phyloP scores from a whole-genome alignment of 2,329 filamentous ascomycete species.

The Helminthosporium solani region DNA sequence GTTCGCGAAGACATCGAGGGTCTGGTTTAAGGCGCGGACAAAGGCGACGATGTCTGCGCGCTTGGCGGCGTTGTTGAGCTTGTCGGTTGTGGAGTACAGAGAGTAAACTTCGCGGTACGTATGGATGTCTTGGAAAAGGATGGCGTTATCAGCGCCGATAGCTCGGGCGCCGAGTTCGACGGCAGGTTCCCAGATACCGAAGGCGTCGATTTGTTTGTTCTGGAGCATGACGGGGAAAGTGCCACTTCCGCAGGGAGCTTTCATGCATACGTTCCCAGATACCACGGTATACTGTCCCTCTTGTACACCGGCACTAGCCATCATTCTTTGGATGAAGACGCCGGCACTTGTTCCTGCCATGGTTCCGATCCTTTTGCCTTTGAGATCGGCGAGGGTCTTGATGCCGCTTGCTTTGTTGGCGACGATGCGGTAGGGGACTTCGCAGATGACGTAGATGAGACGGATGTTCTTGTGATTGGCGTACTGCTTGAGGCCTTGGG shows the following conservation, averaged over 20 bases:
- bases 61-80: slow-evolving; percentile 18
- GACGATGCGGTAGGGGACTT: slow-evolving; percentile 30
- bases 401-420: slow-evolving; percentile 20
- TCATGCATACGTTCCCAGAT: slow-evolving; percentile 22
- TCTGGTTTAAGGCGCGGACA: slow-evolving; percentile 26
- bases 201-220: slow-evolving; percentile 20
- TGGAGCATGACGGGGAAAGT: slow-evolving; percentile 21
- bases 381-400: slow-evolving; percentile 20
- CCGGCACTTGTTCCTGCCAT: slow-evolving; percentile 16
- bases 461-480: slow-evolving; percentile 25
- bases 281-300: slow-evolving; percentile 18
- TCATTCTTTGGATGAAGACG: slow-evolving; percentile 23
- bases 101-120: slow-evolving; percentile 29
- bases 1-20: slow-evolving; percentile 18
- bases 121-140: slow-evolving; percentile 22
- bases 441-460: slow-evolving; percentile 30
- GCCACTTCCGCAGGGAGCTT: slow-evolving; percentile 18
- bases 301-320: slow-evolving; percentile 19
- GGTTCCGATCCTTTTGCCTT: slow-evolving; percentile 27
- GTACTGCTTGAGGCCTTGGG: slow-evolving; percentile 28
- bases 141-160: slow-evolving; percentile 15
- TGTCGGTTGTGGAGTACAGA: slow-evolving; percentile 26
- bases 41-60: slow-evolving; percentile 27
- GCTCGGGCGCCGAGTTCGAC: slow-evolving; percentile 22
- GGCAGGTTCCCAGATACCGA: slow-evolving; percentile 30